Evolutionary conservation across 257 asterid genomes (phyloP).

Genomic region (Solanum paucissectum): DNA sequence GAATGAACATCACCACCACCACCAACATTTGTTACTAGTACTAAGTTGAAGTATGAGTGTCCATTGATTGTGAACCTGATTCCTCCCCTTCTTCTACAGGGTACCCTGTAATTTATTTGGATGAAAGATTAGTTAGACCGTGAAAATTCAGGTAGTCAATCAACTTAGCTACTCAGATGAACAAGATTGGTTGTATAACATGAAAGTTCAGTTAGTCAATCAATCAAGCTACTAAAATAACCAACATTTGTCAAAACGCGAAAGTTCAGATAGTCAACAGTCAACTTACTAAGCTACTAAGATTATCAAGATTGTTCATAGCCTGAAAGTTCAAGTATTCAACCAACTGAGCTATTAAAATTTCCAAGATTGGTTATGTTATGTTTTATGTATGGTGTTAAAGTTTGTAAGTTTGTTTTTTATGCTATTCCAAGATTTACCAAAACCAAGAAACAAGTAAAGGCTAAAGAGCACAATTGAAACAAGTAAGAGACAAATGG

Average conservation of each 20-base stretch:
- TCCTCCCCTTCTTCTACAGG: conserved; percentile 75
- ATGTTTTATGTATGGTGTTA: background rate
- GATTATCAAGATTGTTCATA: too few relatives aligned
- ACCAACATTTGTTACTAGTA: conserved; percentile 74
- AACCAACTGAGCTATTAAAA: fast-evolving
- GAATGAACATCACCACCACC: conserved; percentile 84
- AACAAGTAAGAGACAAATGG: background rate
- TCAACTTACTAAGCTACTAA: background rate
- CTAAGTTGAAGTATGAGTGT: conserved; percentile 78
- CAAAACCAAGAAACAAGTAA: background rate
- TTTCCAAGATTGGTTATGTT: background rate
- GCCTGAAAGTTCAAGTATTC: fast-evolving
- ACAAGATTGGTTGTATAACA: background rate
- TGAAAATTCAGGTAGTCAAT: fast-evolving
- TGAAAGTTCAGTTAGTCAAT: too few relatives aligned
- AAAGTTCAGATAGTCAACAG: background rate
- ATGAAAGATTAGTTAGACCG: background rate
- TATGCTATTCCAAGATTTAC: background rate
- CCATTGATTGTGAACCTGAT: conserved; percentile 86
- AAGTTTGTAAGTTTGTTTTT: background rate
- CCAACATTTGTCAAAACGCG: too few relatives aligned
- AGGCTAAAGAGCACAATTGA: background rate
- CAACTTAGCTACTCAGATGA: background rate
- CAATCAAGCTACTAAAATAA: too few relatives aligned
- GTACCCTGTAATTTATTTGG: conserved; percentile 38